Conservation (phyloP, 75 land plant genomes). For the Pinus taeda region DNA sequence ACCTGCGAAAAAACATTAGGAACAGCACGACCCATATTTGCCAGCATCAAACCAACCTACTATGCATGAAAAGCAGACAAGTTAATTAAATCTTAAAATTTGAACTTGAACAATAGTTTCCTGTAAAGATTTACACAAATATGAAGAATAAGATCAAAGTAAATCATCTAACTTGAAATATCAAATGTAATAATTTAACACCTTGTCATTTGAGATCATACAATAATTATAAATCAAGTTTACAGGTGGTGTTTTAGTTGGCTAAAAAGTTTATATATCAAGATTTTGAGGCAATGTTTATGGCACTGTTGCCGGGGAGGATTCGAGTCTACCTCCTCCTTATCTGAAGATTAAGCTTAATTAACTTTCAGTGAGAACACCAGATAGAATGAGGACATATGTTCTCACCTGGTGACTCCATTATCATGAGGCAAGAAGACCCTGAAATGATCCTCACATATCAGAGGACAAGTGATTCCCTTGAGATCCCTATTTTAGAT, state of each 20-base stretch:
- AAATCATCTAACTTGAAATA: neutral
- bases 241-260: neutral
- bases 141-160: neutral
- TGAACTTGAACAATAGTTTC: neutral
- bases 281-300: too few relatives aligned
- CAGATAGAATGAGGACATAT: too few relatives aligned
- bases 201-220: neutral
- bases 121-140: neutral
- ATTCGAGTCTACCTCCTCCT: too few relatives aligned
- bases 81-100: neutral
- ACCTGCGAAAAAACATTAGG: conserved; percentile 86
- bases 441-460: too few relatives aligned
- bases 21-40: conserved; percentile 74
- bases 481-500: too few relatives aligned
- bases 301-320: too few relatives aligned
- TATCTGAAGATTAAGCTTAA: too few relatives aligned
- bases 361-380: too few relatives aligned
- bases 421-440: too few relatives aligned
- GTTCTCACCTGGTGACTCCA: too few relatives aligned
- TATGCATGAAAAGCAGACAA: neutral
- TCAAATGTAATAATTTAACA: neutral
- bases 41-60: conserved; percentile 93
- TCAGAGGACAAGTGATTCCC: too few relatives aligned
- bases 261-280: neutral
- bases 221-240: neutral